phyloP scores from a whole-genome alignment of 768 basidiomycete species.

The Fibroporia radiculosa region DNA sequence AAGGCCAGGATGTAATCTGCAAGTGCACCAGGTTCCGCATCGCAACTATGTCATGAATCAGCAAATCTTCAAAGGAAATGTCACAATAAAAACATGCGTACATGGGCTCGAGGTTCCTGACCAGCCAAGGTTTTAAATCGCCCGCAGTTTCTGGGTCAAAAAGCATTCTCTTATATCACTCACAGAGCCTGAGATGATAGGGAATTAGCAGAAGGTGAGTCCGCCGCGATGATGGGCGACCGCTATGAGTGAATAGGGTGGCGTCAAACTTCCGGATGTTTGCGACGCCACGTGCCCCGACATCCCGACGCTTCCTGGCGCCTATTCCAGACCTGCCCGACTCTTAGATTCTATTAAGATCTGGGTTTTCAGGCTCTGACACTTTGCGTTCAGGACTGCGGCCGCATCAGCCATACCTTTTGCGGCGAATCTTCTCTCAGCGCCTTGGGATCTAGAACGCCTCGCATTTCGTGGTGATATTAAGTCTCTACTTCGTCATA shows the following conservation, averaged over 20 bases:
- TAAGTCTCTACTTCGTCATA: too few relatives aligned
- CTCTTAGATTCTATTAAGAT: too few relatives aligned
- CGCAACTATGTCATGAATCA: slow-evolving; percentile 54
- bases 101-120: slow-evolving; percentile 88
- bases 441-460: too few relatives aligned
- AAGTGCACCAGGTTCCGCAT: slow-evolving; percentile 90
- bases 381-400: too few relatives aligned
- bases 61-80: slow-evolving; percentile 5
- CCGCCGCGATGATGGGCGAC: slow-evolving; percentile 9
- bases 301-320: slow-evolving; percentile 1
- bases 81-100: slow-evolving; percentile 27
- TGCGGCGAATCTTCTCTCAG: too few relatives aligned
- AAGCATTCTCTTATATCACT: slow-evolving; percentile 39
- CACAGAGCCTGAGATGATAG: slow-evolving; percentile 1
- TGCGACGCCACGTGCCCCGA: slow-evolving; percentile 2
- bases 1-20: slow-evolving; percentile 93
- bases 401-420: too few relatives aligned
- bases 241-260: not conserved
- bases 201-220: slow-evolving; percentile 1
- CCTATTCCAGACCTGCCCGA: too few relatives aligned
- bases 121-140: slow-evolving; percentile 83
- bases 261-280: slow-evolving; percentile 15
- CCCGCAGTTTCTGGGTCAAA: slow-evolving; percentile 55
- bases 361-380: too few relatives aligned
- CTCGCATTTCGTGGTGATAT: too few relatives aligned